phyloP scores from a whole-genome alignment of 2,329 filamentous ascomycete genomes.

The Podosphaera aphanis region DNA sequence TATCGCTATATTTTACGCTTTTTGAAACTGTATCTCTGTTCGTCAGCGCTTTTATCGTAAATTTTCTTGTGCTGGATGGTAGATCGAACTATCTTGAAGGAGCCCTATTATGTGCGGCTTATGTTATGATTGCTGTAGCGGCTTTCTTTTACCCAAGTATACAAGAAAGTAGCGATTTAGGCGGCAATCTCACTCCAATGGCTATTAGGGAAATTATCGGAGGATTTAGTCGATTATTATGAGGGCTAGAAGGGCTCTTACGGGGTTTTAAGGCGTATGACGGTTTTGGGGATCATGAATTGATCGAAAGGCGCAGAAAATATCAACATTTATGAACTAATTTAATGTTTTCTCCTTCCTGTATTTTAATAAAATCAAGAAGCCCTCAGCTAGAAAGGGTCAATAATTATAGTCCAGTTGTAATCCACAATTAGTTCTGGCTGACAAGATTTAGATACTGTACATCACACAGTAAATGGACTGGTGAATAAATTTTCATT shows the following conservation, averaged over 20 bases:
- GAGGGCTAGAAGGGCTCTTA: not conserved
- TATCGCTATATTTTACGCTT: conserved; percentile 65
- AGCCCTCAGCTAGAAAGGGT: not conserved
- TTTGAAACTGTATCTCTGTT: conserved; percentile 80
- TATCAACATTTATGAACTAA: not conserved
- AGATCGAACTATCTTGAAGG: conserved; percentile 75
- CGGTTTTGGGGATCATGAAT: not conserved
- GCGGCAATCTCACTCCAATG: conserved; percentile 4
- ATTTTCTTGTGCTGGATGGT: conserved; percentile 67
- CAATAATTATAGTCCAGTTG: too few relatives aligned
- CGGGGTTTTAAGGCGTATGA: not conserved
- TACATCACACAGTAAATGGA: too few relatives aligned
- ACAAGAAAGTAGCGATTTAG: conserved; percentile 21
- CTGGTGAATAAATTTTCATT: too few relatives aligned
- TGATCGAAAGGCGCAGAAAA: not conserved
- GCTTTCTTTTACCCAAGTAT: conserved; percentile 41
- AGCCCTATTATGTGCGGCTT: conserved; percentile 40
- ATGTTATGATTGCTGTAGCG: conserved; percentile 42
- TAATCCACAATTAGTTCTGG: too few relatives aligned
- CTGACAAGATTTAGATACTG: too few relatives aligned
- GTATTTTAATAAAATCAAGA: not conserved
- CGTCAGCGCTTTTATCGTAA: conserved; percentile 64
- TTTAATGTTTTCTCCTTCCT: not conserved
- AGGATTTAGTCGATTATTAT: not conserved
- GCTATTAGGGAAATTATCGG: not conserved